A percentile compares a stretch with the other conserved stretches of the same genome.
These are phyloP conservation scores for Lecanicillium sp. DNA, from an alignment of 2,329 filamentous ascomycete species.

Conservation along the genomic window DNA sequence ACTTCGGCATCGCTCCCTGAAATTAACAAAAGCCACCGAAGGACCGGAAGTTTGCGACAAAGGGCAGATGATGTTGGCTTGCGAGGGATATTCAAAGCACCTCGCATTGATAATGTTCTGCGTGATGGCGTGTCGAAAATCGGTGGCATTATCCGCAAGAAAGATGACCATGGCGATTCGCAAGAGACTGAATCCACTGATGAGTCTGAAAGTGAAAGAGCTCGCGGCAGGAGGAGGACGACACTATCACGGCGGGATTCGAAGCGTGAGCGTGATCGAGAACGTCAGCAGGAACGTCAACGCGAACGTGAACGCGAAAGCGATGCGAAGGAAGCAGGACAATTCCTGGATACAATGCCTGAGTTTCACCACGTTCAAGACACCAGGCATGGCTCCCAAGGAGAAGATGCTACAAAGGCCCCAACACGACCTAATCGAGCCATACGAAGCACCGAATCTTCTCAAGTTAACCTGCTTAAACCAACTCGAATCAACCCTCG, in stretches of 20 bases:
- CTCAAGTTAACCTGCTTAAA: constrained; percentile 39
- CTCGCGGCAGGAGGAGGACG: constrained; percentile 28
- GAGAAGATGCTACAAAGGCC: constrained; percentile 12
- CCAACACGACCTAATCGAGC: constrained; percentile 8
- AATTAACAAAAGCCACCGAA: constrained; percentile 39
- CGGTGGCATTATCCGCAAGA: constrained; percentile 49
- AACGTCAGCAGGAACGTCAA: constrained; percentile 15
- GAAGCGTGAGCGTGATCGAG: constrained; percentile 13
- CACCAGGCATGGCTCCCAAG: constrained; percentile 10
- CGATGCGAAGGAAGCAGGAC: constrained; percentile 26
- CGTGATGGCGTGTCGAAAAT: constrained; percentile 48
- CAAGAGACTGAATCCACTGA: constrained; percentile 35
- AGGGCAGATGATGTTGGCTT: constrained; percentile 25
- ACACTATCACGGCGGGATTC: constrained; percentile 26
- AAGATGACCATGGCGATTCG: constrained; percentile 29
- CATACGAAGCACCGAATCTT: constrained; percentile 28
- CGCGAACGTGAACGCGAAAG: constrained; percentile 12
- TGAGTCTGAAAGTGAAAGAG: constrained; percentile 38
- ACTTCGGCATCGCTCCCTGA: constrained; percentile 31
- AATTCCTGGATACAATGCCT: constrained; percentile 45
- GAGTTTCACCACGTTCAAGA: constrained; percentile 33
- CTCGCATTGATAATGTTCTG: constrained; percentile 65
- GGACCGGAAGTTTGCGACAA: constrained; percentile 39
- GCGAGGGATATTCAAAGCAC: constrained; percentile 69
- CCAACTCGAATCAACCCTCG: constrained; percentile 40